Conservation (phyloP, 2,329 filamentous ascomycete genomes). For the Penicillium rolfsii region DNA sequence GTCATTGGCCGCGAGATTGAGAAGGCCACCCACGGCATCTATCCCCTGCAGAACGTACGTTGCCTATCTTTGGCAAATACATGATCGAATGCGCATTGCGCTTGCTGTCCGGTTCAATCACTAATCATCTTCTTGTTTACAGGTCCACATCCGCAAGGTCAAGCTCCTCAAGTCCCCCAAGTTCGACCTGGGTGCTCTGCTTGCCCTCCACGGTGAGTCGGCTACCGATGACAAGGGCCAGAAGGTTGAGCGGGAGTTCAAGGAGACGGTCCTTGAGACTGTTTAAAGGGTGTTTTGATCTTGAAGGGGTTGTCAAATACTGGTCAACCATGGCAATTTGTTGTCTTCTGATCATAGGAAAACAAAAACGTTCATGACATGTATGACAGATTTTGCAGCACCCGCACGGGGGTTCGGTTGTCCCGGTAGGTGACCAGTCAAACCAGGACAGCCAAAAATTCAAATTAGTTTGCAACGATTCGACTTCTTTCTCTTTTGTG, state of each 20-base stretch:
- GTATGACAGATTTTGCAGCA: conserved; percentile 27
- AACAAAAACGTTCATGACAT: conserved; percentile 35
- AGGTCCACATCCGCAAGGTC: conserved; percentile 99
- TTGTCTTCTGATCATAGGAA: conserved; percentile 34
- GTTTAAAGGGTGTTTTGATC: conserved; percentile 72
- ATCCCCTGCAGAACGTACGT: conserved; percentile 97
- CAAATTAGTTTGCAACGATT: conserved; percentile 13
- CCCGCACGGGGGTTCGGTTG: conserved; percentile 9
- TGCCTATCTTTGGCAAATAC: background rate
- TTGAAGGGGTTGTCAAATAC: conserved; percentile 76
- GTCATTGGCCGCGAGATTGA: conserved; percentile 99
- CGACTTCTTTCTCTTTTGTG: background rate
- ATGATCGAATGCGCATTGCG: background rate
- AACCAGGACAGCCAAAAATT: conserved; percentile 11
- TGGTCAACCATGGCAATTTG: conserved; percentile 60
- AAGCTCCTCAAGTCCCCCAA: conserved; percentile 99
- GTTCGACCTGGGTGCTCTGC: conserved; percentile 96
- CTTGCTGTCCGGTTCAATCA: background rate
- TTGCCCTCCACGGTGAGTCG: conserved; percentile 97
- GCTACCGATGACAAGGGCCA: conserved; percentile 93
- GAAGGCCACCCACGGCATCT: conserved; percentile 99
- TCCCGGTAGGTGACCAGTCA: conserved; percentile 9
- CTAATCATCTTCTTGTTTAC: background rate
- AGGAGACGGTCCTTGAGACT: conserved; percentile 91
- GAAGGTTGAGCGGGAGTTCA: conserved; percentile 99